phyloP scores from a whole-genome alignment of 139 green algal species.

The Chlamydomonas sphaeroides region DNA sequence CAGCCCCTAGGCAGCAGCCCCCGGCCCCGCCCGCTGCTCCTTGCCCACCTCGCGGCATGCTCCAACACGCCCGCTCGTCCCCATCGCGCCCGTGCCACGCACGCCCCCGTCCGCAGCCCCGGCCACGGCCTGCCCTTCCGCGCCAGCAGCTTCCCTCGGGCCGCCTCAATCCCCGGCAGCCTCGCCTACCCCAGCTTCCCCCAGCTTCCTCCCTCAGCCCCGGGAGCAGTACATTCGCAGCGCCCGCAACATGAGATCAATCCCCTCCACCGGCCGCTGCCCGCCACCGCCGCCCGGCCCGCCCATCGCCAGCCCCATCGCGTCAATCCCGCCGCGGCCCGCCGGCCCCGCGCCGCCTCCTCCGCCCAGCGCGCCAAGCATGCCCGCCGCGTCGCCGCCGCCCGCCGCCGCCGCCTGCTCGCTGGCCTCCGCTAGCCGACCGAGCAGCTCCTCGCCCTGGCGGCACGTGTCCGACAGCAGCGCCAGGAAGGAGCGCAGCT shows the following conservation, averaged over 20 bases:
- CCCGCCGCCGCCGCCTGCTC: not conserved
- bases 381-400: not conserved
- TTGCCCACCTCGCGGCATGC: no score
- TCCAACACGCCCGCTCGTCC: no score
- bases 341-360: not conserved
- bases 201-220: not conserved
- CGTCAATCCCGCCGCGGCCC: conserved; percentile 1
- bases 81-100: no score
- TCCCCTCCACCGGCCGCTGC: conserved; percentile 36
- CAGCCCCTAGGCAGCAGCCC: no score
- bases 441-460: conserved; percentile 43
- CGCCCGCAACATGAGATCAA: conserved; percentile 47
- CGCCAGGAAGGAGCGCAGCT: conserved; percentile 10
- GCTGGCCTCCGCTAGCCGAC: conserved; percentile 2
- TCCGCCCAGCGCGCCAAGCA: no score
- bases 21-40: no score
- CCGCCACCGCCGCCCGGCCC: not conserved
- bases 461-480: conserved; percentile 43
- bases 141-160: no score
- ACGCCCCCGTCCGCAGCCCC: no score
- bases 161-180: no score
- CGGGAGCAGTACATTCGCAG: conserved; percentile 46
- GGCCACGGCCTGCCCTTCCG: no score
- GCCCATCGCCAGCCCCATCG: not conserved
- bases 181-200: not conserved